A percentile compares a stretch with the other conserved stretches of the same genome.
Conservation (phyloP, 75 land plant species). For the Selaginella tamariscina region DNA sequence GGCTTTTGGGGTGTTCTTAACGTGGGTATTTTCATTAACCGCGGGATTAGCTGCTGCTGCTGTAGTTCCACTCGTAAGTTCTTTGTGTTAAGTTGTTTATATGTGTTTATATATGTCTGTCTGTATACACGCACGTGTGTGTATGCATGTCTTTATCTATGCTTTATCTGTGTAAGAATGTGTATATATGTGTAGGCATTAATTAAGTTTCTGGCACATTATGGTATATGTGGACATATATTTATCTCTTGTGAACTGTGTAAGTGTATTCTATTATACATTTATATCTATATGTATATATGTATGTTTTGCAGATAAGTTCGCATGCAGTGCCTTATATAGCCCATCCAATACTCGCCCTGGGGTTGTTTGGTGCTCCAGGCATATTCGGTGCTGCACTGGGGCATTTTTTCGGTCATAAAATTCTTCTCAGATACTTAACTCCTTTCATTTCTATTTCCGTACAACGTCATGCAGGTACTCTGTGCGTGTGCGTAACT, state of each 20-base stretch:
- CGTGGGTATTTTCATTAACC: conserved; percentile 25
- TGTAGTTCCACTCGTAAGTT: not conserved
- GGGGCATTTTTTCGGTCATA: conserved; percentile 73
- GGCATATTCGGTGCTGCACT: conserved; percentile 68
- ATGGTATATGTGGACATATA: too few relatives aligned
- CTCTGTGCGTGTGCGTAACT: not conserved
- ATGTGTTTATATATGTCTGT: too few relatives aligned
- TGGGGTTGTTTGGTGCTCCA: conserved; percentile 87
- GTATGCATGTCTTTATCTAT: too few relatives aligned
- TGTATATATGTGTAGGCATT: too few relatives aligned
- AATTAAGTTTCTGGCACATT: too few relatives aligned
- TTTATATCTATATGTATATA: too few relatives aligned
- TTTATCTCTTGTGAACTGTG: too few relatives aligned
- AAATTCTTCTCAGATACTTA: conserved; percentile 38
- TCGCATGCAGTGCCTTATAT: conserved; percentile 59
- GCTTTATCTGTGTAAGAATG: too few relatives aligned
- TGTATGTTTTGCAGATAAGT: conserved; percentile 40
- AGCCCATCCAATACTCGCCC: conserved; percentile 62
- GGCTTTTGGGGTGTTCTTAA: conserved; percentile 26
- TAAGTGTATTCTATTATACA: too few relatives aligned
- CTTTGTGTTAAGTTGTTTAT: too few relatives aligned
- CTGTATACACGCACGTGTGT: too few relatives aligned
- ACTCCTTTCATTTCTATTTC: not conserved
- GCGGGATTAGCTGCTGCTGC: not conserved
- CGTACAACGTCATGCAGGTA: too few relatives aligned